phyloP scores from a whole-genome alignment of 768 basidiomycete genomes.

The Mycena filopes region DNA sequence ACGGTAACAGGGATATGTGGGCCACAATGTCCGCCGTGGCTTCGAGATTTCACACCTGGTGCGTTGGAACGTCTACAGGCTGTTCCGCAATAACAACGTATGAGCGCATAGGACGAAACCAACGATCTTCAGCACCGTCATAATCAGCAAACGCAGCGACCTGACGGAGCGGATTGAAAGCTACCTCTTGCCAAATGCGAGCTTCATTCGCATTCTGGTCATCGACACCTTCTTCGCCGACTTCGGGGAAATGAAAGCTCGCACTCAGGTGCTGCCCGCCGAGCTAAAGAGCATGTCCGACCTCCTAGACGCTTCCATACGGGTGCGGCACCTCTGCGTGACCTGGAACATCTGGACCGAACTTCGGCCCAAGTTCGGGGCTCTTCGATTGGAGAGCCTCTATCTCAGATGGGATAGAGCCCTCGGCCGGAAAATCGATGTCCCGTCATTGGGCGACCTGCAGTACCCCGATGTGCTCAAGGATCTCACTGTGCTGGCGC shows the following conservation, averaged over 20 bases:
- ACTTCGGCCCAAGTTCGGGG: neutral
- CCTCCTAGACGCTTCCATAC: neutral
- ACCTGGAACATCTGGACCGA: conserved; percentile 1
- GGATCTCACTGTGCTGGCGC: neutral
- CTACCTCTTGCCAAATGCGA: neutral
- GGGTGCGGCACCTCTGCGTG: neutral
- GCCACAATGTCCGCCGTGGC: neutral
- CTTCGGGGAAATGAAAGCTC: neutral
- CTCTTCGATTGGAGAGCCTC: neutral
- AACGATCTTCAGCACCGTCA: neutral
- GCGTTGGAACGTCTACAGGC: neutral
- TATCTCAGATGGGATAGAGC: conserved; percentile 4
- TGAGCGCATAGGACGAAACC: neutral
- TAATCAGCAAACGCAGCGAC: neutral
- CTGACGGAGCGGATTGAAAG: neutral
- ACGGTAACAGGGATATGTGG: neutral
- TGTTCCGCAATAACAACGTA: neutral
- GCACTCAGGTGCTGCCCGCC: neutral
- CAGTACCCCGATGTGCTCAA: neutral
- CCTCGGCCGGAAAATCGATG: too few relatives aligned
- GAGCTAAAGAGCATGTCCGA: neutral
- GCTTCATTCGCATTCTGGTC: neutral
- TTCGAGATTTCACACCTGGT: neutral
- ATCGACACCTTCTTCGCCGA: neutral
- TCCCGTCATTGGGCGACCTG: neutral